These are phyloP conservation scores for Vigna trinervia DNA, from an alignment of 306 rosid species.

Conservation along the genomic window DNA sequence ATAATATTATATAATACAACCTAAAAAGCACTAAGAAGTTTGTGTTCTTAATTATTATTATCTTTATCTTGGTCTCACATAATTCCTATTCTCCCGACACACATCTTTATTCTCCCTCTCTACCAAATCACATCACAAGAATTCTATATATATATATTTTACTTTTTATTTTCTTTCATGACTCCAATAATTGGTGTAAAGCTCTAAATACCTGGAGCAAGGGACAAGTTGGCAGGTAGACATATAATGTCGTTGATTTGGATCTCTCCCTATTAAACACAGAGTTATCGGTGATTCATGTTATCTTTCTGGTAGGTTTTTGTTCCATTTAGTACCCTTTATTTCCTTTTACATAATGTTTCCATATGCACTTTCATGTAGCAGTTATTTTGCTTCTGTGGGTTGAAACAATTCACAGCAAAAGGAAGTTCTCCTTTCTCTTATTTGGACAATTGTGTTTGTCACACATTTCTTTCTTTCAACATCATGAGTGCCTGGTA, in stretches of 20 bases:
- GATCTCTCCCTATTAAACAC: slow-evolving; percentile 18
- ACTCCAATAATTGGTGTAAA: slow-evolving; percentile 50
- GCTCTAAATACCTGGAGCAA: slow-evolving; percentile 37
- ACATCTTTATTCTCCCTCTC: slow-evolving; percentile 26
- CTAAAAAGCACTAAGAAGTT: slow-evolving; percentile 10
- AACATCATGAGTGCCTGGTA: slow-evolving; percentile 34
- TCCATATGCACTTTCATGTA: slow-evolving; percentile 41
- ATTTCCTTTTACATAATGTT: slow-evolving; percentile 46
- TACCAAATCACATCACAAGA: slow-evolving; percentile 22
- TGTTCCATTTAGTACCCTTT: slow-evolving; percentile 40
- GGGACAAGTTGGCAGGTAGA: slow-evolving; percentile 44
- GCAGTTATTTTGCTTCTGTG: slow-evolving; percentile 45
- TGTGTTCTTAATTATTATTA: slow-evolving; percentile 11
- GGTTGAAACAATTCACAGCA: slow-evolving; percentile 41
- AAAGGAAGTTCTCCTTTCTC: slow-evolving; percentile 37
- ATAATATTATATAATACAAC: too few species aligned
- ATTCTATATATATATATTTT: not conserved
- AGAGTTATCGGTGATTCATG: slow-evolving; percentile 42
- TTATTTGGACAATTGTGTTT: slow-evolving; percentile 49
- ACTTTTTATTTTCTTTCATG: slow-evolving; percentile 34
- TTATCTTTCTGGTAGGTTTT: slow-evolving; percentile 41
- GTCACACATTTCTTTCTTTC: slow-evolving; percentile 43
- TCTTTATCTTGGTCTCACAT: slow-evolving; percentile 30
- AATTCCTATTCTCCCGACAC: slow-evolving; percentile 32
- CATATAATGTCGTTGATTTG: not conserved